Evolutionary conservation across 2,329 filamentous ascomycete species (phyloP).

Genomic region (Trichoderma polysporum): DNA sequence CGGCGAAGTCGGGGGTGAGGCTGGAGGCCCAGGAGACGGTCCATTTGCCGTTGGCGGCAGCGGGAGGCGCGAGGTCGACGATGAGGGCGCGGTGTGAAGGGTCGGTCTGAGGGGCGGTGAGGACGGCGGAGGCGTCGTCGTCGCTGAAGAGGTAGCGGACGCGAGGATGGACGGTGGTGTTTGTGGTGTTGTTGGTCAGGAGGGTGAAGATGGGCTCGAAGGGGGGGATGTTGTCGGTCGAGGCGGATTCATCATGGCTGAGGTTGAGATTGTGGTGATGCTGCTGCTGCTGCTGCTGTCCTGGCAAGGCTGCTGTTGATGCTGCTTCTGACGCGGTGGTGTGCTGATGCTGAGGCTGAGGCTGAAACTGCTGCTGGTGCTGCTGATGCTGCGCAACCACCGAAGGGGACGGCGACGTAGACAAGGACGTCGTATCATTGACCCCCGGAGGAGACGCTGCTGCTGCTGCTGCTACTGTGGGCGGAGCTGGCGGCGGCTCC

Average conservation of each 20-base stretch:
- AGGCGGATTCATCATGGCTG: slow-evolving; percentile 6
- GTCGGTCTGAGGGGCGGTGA: slow-evolving; percentile 54
- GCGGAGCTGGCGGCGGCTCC: neutral
- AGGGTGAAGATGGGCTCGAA: slow-evolving; percentile 86
- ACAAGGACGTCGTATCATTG: neutral
- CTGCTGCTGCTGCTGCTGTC: slow-evolving; percentile 1
- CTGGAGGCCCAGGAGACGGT: slow-evolving; percentile 68
- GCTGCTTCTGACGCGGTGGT: neutral
- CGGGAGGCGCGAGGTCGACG: slow-evolving; percentile 50
- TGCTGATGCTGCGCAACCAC: neutral
- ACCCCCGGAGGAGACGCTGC: neutral
- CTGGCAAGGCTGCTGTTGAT: slow-evolving; percentile 13
- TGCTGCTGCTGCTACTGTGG: neutral
- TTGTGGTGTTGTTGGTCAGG: slow-evolving; percentile 71
- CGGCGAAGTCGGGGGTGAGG: slow-evolving; percentile 71
- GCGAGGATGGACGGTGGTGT: slow-evolving; percentile 76
- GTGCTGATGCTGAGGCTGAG: neutral
- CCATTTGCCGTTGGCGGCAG: slow-evolving; percentile 37
- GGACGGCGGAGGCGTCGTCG: slow-evolving; percentile 71
- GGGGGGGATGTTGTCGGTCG: slow-evolving; percentile 33
- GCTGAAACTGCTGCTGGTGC: neutral
- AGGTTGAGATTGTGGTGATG: neutral
- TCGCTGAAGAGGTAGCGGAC: slow-evolving; percentile 93
- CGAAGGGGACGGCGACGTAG: neutral
- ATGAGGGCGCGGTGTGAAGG: slow-evolving; percentile 50